Conservation (phyloP, 129 eudicot species). For the Lactuca sativa region DNA sequence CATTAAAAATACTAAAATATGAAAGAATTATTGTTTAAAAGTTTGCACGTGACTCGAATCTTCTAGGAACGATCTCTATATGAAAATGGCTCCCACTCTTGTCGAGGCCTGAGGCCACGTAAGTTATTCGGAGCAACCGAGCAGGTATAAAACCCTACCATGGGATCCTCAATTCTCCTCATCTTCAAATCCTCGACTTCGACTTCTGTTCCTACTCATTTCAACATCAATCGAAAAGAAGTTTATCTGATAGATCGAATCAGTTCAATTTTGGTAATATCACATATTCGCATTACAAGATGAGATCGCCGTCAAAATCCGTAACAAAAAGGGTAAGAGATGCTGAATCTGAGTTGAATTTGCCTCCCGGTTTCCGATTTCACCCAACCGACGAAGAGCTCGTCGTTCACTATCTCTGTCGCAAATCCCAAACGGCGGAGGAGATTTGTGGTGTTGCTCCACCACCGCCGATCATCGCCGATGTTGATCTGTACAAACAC, state of each 20-base stretch:
- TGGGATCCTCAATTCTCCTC: conserved; percentile 1
- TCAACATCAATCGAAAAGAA: background rate
- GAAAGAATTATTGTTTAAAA: no score
- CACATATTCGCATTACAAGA: background rate
- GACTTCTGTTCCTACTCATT: background rate
- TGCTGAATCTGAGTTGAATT: conserved; percentile 40
- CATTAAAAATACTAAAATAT: no score
- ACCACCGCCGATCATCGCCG: conserved; percentile 34
- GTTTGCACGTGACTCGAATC: no score
- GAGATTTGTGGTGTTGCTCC: conserved; percentile 1
- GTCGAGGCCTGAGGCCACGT: no score
- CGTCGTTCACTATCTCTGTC: conserved; percentile 32
- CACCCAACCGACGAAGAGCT: conserved; percentile 46
- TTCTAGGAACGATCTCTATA: no score
- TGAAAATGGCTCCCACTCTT: no score
- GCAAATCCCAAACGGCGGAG: conserved; percentile 18
- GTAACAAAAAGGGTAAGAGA: conserved; percentile 21
- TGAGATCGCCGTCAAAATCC: conserved; percentile 32
- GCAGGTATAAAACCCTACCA: conserved; percentile 20
- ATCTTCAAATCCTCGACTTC: conserved; percentile 4
- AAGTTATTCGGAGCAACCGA: no score
- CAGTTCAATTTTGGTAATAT: background rate
- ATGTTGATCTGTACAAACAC: conserved; percentile 41
- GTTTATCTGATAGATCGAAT: background rate
- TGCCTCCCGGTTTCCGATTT: conserved; percentile 43